Evolutionary conservation across 768 basidiomycete species (phyloP).

Genomic region (Pleurotus eryngii): DNA sequence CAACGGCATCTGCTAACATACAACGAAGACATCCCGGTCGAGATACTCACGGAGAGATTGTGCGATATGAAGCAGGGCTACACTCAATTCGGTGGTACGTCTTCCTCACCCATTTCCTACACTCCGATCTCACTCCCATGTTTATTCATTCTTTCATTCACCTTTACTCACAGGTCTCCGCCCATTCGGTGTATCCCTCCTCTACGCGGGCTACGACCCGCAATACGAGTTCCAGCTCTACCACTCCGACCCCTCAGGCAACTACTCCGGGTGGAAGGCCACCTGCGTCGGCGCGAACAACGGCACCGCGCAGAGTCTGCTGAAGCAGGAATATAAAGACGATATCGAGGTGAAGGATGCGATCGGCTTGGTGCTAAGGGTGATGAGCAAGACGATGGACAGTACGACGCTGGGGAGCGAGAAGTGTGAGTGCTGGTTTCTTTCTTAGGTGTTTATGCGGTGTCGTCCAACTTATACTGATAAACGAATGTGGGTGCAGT

Average conservation of each 20-base stretch:
- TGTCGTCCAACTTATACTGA: background rate
- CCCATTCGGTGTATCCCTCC: conserved; percentile 94
- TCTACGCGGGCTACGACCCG: conserved; percentile 96
- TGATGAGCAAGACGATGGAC: conserved; percentile 99
- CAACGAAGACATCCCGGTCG: conserved; percentile 98
- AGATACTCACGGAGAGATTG: conserved; percentile 87
- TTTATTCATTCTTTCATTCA: too few relatives aligned
- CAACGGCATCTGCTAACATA: conserved; percentile 86
- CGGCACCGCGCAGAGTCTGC: conserved; percentile 88
- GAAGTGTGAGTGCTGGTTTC: too few relatives aligned
- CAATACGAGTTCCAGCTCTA: conserved; percentile 97
- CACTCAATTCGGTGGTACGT: conserved; percentile 90
- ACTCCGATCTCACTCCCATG: too few relatives aligned
- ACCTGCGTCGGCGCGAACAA: conserved; percentile 99
- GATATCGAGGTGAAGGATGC: conserved; percentile 89
- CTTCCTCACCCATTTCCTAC: background rate
- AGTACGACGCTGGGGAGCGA: conserved; percentile 95
- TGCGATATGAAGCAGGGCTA: conserved; percentile 99
- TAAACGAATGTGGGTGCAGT: conserved; percentile 43
- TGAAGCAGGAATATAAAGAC: conserved; percentile 99
- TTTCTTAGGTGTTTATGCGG: too few relatives aligned
- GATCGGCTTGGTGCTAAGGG: conserved; percentile 84
- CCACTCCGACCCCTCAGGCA: conserved; percentile 97
- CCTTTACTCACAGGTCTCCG: conserved; percentile 67
- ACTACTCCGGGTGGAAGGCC: conserved; percentile 98